Conservation (phyloP, 2,329 filamentous ascomycete species). For the Gaeumannomyces tritici region DNA sequence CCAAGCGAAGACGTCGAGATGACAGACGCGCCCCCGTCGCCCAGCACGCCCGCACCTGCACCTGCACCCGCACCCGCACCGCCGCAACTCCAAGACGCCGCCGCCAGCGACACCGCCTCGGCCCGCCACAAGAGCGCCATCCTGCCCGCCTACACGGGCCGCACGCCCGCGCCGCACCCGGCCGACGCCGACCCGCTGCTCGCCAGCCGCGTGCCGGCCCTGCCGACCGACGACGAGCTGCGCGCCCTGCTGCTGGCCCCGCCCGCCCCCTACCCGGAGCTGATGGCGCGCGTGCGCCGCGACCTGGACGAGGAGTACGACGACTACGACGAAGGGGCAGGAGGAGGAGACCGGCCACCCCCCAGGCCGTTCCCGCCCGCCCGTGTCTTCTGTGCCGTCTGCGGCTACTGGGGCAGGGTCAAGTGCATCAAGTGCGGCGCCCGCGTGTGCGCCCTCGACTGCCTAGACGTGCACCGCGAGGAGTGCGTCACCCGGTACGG, state of each 20-base stretch:
- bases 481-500: constrained; percentile 61
- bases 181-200: constrained; percentile 50
- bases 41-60: background rate
- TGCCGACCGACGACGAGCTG: constrained; percentile 53
- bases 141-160: constrained; percentile 22
- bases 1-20: constrained; percentile 26
- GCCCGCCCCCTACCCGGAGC: constrained; percentile 57
- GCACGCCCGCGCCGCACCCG: constrained; percentile 28
- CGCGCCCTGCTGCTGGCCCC: constrained; percentile 52
- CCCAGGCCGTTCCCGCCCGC: no score
- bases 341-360: no score
- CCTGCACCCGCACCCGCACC: background rate
- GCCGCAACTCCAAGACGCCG: constrained; percentile 6
- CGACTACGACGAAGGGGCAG: constrained; percentile 28
- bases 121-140: constrained; percentile 23
- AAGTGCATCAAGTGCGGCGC: constrained; percentile 71
- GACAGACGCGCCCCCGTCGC: constrained; percentile 19
- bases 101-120: constrained; percentile 10
- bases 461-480: constrained; percentile 61
- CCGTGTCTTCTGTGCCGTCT: constrained; percentile 66
- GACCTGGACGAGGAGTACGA: constrained; percentile 1
- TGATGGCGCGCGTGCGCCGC: constrained; percentile 18
- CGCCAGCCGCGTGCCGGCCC: constrained; percentile 43
- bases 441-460: constrained; percentile 68
- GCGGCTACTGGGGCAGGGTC: constrained; percentile 73